A percentile compares a stretch with the other conserved stretches of the same genome.
phyloP scores from a whole-genome alignment of 2,329 filamentous ascomycete species.

The Coniochaeta sp. region DNA sequence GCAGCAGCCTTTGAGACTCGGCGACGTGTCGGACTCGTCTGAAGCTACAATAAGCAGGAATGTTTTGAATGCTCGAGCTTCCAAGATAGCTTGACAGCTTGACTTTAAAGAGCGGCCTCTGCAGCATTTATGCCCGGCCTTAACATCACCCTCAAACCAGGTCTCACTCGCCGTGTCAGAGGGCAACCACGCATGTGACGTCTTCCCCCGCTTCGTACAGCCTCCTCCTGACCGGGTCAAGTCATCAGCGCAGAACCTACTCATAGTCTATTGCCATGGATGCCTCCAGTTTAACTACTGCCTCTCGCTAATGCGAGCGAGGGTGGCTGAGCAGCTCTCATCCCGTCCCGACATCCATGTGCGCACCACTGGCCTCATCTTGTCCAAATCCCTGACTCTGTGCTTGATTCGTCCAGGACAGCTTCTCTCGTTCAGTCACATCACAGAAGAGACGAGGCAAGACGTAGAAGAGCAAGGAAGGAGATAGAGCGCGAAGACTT shows the following conservation, averaged over 20 bases:
- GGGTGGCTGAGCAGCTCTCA: neutral
- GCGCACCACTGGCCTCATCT: neutral
- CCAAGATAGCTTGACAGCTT: too few relatives aligned
- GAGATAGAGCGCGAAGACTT: neutral
- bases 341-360: neutral
- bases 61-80: too few relatives aligned
- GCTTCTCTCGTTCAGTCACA: neutral
- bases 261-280: neutral
- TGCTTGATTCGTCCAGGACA: neutral
- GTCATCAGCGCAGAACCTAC: neutral
- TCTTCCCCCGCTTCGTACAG: neutral
- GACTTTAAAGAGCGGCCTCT: neutral
- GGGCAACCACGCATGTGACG: neutral
- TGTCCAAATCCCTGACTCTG: neutral
- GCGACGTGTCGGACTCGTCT: too few relatives aligned
- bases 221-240: neutral
- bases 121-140: neutral
- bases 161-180: neutral
- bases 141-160: neutral
- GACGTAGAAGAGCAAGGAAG: too few relatives aligned
- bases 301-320: neutral
- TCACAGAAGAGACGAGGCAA: neutral
- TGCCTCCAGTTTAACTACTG: neutral
- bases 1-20: too few relatives aligned
- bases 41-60: too few relatives aligned